phyloP scores from a whole-genome alignment of 2,329 filamentous ascomycete species.

The Colletotrichum sojae region DNA sequence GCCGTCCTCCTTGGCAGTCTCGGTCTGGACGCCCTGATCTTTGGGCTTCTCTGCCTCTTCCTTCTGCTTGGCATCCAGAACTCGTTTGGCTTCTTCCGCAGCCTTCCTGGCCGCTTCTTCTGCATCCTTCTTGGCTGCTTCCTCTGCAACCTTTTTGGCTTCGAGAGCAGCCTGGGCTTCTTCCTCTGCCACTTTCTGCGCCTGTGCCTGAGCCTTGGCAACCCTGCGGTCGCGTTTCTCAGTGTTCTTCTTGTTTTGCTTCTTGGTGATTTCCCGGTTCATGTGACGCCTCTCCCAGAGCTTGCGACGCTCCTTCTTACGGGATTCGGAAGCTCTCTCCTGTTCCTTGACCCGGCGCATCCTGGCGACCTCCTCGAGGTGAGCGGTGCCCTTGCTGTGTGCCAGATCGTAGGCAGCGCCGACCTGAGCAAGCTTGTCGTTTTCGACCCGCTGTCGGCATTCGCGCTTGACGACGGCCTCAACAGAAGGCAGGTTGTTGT shows the following conservation, averaged over 20 bases:
- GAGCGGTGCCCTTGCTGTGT: conserved; percentile 69
- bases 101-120: conserved; percentile 45
- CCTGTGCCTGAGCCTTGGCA: conserved; percentile 33
- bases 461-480: conserved; percentile 71
- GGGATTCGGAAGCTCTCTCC: conserved; percentile 63
- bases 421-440: conserved; percentile 72
- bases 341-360: conserved; percentile 65
- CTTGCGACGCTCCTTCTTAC: conserved; percentile 60
- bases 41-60: conserved; percentile 41
- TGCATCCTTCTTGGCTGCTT: conserved; percentile 44
- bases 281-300: conserved; percentile 66
- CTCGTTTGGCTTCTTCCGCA: conserved; percentile 44
- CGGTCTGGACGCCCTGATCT: conserved; percentile 39
- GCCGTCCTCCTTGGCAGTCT: conserved; percentile 15
- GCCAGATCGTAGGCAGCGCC: conserved; percentile 73
- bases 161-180: conserved; percentile 10
- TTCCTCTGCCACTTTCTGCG: conserved; percentile 40
- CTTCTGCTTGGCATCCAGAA: conserved; percentile 42
- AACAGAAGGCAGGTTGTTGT: conserved; percentile 59
- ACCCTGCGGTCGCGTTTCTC: conserved; percentile 51
- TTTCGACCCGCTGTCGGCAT: conserved; percentile 62
- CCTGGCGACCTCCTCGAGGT: conserved; percentile 65
- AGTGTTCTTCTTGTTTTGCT: conserved; percentile 56
- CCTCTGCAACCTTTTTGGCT: conserved; percentile 46
- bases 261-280: conserved; percentile 57